These are phyloP conservation scores for Penicillium sp. DNA, from an alignment of 2,329 filamentous ascomycete genomes.

Conservation along the genomic window DNA sequence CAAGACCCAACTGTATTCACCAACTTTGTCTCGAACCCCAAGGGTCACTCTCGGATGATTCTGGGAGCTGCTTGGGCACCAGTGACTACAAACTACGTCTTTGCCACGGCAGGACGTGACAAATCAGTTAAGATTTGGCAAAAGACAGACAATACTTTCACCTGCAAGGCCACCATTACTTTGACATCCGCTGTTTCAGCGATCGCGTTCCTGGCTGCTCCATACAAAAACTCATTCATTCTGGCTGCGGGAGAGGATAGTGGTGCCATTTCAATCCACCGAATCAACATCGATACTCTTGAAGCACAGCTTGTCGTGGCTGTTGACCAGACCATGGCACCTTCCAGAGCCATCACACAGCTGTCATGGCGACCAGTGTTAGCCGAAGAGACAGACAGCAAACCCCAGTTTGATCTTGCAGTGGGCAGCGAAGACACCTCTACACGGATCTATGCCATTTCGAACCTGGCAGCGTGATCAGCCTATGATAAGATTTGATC, in stretches of 20 bases:
- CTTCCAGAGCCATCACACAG: constrained; percentile 67
- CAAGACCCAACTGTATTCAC: constrained; percentile 51
- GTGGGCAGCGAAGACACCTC: constrained; percentile 50
- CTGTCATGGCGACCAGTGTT: constrained; percentile 65
- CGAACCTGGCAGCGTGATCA: constrained; percentile 24
- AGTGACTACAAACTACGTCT: constrained; percentile 48
- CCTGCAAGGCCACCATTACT: constrained; percentile 55
- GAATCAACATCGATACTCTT: constrained; percentile 34
- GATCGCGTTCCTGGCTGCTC: constrained; percentile 61
- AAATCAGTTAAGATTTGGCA: constrained; percentile 78
- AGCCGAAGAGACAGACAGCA: constrained; percentile 11
- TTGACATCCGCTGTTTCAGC: constrained; percentile 67
- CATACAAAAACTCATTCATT: constrained; percentile 31
- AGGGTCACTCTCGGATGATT: constrained; percentile 91
- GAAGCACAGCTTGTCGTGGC: constrained; percentile 30
- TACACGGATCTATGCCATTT: constrained; percentile 41
- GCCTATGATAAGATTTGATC: not conserved
- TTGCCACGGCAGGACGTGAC: constrained; percentile 88
- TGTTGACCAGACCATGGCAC: constrained; percentile 46
- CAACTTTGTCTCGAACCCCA: constrained; percentile 67
- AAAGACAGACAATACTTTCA: constrained; percentile 45
- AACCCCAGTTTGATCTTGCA: constrained; percentile 37
- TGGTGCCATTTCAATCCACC: constrained; percentile 47
- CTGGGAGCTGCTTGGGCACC: constrained; percentile 84
- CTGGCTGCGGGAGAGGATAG: constrained; percentile 52